Conservation (phyloP, 345 rosid species). For the Chamaenerion angustifolium region DNA sequence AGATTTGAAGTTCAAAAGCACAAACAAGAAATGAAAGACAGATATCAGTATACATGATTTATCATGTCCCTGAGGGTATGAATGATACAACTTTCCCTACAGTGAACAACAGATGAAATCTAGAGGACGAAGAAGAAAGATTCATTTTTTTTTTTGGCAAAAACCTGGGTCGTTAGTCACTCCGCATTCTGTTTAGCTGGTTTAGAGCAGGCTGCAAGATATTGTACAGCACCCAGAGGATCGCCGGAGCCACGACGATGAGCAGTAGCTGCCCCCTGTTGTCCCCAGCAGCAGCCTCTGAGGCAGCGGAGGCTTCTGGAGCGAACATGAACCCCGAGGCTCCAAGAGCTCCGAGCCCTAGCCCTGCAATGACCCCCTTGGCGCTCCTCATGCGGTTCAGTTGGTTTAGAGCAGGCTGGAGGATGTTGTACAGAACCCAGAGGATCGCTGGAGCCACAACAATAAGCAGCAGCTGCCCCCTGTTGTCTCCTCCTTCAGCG, state of each 20-base stretch:
- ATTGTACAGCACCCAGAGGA: slow-evolving; percentile 87
- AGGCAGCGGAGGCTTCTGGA: slow-evolving; percentile 38
- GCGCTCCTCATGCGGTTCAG: slow-evolving; percentile 53
- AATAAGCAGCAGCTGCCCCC: slow-evolving; percentile 71
- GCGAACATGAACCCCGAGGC: slow-evolving; percentile 35
- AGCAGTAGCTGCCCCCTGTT: slow-evolving; percentile 73
- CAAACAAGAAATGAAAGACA: background rate
- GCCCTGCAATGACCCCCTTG: slow-evolving; percentile 54
- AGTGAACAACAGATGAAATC: background rate
- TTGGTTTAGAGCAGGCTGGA: slow-evolving; percentile 90
- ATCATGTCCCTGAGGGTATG: background rate
- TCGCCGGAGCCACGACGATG: slow-evolving; percentile 70
- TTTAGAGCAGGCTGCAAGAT: slow-evolving; percentile 93
- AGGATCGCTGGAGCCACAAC: slow-evolving; percentile 75
- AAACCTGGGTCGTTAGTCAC: slow-evolving; percentile 6
- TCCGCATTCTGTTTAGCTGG: slow-evolving; percentile 85
- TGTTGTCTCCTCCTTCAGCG: slow-evolving; percentile 73
- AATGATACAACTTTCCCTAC: slow-evolving; percentile 3
- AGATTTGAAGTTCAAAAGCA: background rate
- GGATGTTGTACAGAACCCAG: slow-evolving; percentile 92
- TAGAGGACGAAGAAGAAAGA: slow-evolving; percentile 6
- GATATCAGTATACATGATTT: background rate
- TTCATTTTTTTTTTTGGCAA: slow-evolving; percentile 5
- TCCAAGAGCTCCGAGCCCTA: slow-evolving; percentile 68
- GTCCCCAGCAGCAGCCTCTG: slow-evolving; percentile 36